These are phyloP conservation scores for Boletus fagicola DNA, from an alignment of 768 basidiomycete genomes.

Conservation along the genomic window DNA sequence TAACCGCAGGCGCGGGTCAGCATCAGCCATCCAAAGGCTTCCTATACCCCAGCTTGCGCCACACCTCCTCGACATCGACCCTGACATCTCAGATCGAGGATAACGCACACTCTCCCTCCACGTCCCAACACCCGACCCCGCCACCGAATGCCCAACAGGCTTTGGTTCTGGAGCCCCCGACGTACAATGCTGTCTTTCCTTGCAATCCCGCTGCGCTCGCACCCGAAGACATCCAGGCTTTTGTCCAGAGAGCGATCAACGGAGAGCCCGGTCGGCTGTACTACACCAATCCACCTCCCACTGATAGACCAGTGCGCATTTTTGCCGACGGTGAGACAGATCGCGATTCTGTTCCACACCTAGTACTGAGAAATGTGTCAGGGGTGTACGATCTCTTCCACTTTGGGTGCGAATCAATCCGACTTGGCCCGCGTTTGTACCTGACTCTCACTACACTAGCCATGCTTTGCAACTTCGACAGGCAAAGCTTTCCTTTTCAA, in stretches of 20 bases:
- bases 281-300: conserved; percentile 84
- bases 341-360: background rate
- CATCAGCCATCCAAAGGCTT: conserved; percentile 30
- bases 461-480: conserved; percentile 96
- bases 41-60: conserved; percentile 34
- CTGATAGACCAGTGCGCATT: conserved; percentile 76
- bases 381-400: conserved; percentile 98
- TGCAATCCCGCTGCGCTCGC: conserved; percentile 70
- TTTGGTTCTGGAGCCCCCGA: conserved; percentile 40
- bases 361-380: conserved; percentile 30
- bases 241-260: conserved; percentile 72
- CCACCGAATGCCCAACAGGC: conserved; percentile 32
- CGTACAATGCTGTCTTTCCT: conserved; percentile 35
- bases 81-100: conserved; percentile 44
- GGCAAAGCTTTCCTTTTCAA: conserved; percentile 90
- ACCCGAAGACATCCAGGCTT: conserved; percentile 75
- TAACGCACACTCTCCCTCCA: conserved; percentile 13
- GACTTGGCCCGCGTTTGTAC: background rate
- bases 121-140: conserved; percentile 21
- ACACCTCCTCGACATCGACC: conserved; percentile 53
- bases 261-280: conserved; percentile 66
- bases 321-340: conserved; percentile 83
- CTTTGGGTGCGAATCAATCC: conserved; percentile 64
- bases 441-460: conserved; percentile 40
- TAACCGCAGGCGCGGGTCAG: conserved; percentile 54